Evolutionary conservation across 2,329 filamentous ascomycete genomes (phyloP).

Genomic region (Talaromyces sp.): DNA sequence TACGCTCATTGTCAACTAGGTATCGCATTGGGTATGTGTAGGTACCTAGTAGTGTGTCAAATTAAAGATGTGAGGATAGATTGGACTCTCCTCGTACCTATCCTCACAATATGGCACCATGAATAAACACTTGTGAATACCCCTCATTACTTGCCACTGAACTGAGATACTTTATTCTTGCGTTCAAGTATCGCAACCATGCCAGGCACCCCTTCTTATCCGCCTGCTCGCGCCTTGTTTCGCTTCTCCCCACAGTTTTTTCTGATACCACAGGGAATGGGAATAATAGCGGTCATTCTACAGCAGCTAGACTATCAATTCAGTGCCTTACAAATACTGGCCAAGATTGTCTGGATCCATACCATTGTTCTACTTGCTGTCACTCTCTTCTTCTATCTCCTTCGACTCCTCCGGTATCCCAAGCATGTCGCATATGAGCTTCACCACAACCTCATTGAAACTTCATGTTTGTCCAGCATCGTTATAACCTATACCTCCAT

Average conservation of each 20-base stretch:
- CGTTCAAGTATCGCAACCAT: neutral
- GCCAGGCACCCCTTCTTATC: neutral
- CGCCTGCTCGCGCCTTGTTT: conserved; percentile 27
- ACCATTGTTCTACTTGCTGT: conserved; percentile 36
- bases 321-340: conserved; percentile 35
- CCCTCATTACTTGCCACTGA: neutral
- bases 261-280: conserved; percentile 41
- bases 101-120: neutral
- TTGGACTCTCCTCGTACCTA: neutral
- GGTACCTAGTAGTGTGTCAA: neutral
- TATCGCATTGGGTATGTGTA: neutral
- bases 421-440: conserved; percentile 33
- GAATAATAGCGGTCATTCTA: conserved; percentile 38
- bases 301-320: conserved; percentile 45
- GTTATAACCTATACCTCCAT: conserved; percentile 39
- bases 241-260: conserved; percentile 41
- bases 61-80: neutral
- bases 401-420: conserved; percentile 36
- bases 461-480: conserved; percentile 41
- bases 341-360: conserved; percentile 42
- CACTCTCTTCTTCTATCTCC: conserved; percentile 32
- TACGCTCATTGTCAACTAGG: neutral
- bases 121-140: neutral
- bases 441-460: conserved; percentile 34
- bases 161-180: neutral